Base-by-base conservation (phyloP, 1,284 basidiomycete genomes). In the Trichosporon sp. region DNA sequence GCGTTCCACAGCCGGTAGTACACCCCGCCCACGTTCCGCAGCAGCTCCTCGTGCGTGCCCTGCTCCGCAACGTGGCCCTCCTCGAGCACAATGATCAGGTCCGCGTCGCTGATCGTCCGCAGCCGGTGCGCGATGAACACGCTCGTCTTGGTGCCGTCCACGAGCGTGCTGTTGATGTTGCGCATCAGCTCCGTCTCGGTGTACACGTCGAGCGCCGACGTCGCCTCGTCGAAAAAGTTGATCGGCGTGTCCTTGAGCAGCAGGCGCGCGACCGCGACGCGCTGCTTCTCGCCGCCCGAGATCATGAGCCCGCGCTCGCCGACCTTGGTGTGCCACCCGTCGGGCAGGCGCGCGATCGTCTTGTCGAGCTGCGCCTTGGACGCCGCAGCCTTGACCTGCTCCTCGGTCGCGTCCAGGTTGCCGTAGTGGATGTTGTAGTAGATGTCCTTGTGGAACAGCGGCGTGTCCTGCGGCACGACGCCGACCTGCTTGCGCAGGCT, bases 221-320 rank as follows among this genome's bases (percentile, higher is more conserved):
- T 99, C 89, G 97, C 96, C 84, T 99, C 96, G 78, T 99, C 96
- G 77, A 99, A 98, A 85, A 99, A 98, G 77, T 98, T 79, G 77
- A 98, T 97, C 2, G 90, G 90, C 0, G 96, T 93, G 80, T 99
- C 91, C 84, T 98, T 98, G 64, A 99, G 84, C 75, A 99, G 83
- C 56, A 97, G 89, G 18, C 97, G 86, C 5, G 96, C 97, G 13
- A 99, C 92, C 0, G 96, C 97, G 73, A 99, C 82, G 56, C 97
- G 85, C 85, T 99, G 96, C 83, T 99, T 98, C 86, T 99, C 96
- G 0, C 97, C 96, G 0, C 96, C 96, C 15, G 92, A 95, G 68
- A 99, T 94, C 97, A 99, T 98, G 77, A 98, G 82, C 0, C 96
- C 96, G 27, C 96, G 86, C 83, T 99, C 96, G 0, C 96, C 97